phyloP scores from a whole-genome alignment of 2,329 filamentous ascomycete species.

The Trichoderma aggressivum region DNA sequence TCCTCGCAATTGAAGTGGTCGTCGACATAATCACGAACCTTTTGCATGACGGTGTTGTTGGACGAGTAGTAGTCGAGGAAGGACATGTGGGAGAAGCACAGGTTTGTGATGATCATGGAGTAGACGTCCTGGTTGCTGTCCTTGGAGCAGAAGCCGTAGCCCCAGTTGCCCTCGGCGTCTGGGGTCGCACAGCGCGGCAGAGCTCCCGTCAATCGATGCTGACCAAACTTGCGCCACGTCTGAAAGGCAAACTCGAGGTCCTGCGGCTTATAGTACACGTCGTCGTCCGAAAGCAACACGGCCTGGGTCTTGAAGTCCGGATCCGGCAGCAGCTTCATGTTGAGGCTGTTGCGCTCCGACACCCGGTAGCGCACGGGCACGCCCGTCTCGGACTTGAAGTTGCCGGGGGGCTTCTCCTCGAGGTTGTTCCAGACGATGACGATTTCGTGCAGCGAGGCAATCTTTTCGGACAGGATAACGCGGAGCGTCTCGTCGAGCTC shows the following conservation, averaged over 20 bases:
- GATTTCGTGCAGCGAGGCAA: slow-evolving; percentile 29
- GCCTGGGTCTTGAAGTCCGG: slow-evolving; percentile 26
- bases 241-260: slow-evolving; percentile 30
- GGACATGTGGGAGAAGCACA: slow-evolving; percentile 37
- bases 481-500: slow-evolving; percentile 27
- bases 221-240: slow-evolving; percentile 24
- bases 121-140: slow-evolving; percentile 30
- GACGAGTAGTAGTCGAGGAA: slow-evolving; percentile 40
- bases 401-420: slow-evolving; percentile 23
- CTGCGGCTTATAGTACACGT: slow-evolving; percentile 26
- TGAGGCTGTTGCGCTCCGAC: slow-evolving; percentile 26
- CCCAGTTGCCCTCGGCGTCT: slow-evolving; percentile 28
- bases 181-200: slow-evolving; percentile 34
- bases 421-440: slow-evolving; percentile 31
- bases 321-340: slow-evolving; percentile 27
- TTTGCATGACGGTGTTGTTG: slow-evolving; percentile 29
- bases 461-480: slow-evolving; percentile 22
- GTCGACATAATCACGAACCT: slow-evolving; percentile 37
- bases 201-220: slow-evolving; percentile 19
- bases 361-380: slow-evolving; percentile 28
- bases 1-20: slow-evolving; percentile 41
- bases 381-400: slow-evolving; percentile 24
- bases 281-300: slow-evolving; percentile 28
- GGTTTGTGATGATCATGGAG: slow-evolving; percentile 37
- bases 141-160: slow-evolving; percentile 34